Conservation (phyloP, 495 filamentous ascomycete genomes). For the Clavariopsis aquatica region DNA sequence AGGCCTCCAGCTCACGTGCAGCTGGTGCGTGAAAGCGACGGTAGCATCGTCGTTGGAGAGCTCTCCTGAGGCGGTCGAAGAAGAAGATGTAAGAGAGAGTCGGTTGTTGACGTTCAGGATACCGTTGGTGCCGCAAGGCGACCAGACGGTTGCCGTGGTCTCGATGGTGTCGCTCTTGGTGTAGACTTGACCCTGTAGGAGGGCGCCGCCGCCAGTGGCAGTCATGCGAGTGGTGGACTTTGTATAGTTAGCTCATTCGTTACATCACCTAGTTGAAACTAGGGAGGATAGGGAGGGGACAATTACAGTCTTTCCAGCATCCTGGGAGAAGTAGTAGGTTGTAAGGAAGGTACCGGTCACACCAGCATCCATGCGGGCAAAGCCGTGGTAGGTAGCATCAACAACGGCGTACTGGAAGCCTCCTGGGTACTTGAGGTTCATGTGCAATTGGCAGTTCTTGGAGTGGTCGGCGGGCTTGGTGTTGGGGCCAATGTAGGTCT, state of each 20-base stretch:
- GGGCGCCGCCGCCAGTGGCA: slow-evolving; percentile 49
- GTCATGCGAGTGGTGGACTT: slow-evolving; percentile 55
- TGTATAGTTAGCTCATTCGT: too few relatives aligned
- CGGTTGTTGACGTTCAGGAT: slow-evolving; percentile 64
- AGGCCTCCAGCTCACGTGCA: slow-evolving; percentile 55
- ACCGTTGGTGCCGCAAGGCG: slow-evolving; percentile 57
- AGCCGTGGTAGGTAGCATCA: slow-evolving; percentile 60
- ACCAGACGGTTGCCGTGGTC: slow-evolving; percentile 57
- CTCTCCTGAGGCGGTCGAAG: slow-evolving; percentile 50
- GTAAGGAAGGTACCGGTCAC: slow-evolving; percentile 59
- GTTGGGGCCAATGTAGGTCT: slow-evolving; percentile 58
- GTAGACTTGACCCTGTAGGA: slow-evolving; percentile 54
- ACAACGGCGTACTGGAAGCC: slow-evolving; percentile 62
- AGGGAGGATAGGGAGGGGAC: not conserved
- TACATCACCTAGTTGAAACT: too few relatives aligned
- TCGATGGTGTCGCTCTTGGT: slow-evolving; percentile 58
- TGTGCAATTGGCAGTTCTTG: slow-evolving; percentile 64
- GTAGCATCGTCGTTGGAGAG: slow-evolving; percentile 60
- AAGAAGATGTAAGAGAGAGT: slow-evolving; percentile 52
- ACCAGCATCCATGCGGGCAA: slow-evolving; percentile 54
- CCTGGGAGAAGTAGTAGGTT: slow-evolving; percentile 59
- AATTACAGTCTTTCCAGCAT: slow-evolving; percentile 26
- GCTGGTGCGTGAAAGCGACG: slow-evolving; percentile 57
- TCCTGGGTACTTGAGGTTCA: slow-evolving; percentile 59
- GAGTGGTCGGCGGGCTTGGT: slow-evolving; percentile 42